Evolutionary conservation across 768 basidiomycete genomes (phyloP).

Genomic region (Thelephora aurantiotincta): DNA sequence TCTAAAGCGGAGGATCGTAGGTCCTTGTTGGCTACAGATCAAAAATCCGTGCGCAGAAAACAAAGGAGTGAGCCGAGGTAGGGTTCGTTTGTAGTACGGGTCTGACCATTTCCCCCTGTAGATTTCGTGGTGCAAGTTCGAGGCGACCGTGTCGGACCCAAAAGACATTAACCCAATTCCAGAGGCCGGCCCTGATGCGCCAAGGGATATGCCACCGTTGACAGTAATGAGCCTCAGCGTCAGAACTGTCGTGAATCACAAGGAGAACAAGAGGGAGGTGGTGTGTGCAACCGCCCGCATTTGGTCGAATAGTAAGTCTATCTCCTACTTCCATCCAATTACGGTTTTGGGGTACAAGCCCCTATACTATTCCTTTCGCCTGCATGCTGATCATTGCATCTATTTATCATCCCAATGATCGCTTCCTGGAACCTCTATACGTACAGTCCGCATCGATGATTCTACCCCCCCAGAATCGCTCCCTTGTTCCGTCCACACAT

Average conservation of each 20-base stretch:
- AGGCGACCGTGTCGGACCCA: slow-evolving; percentile 70
- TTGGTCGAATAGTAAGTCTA: slow-evolving; percentile 56
- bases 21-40: slow-evolving; percentile 91
- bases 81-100: neutral
- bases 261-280: slow-evolving; percentile 87
- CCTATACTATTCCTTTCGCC: neutral
- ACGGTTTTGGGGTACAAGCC: neutral
- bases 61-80: slow-evolving; percentile 49
- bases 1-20: slow-evolving; percentile 95
- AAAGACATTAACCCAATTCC: slow-evolving; percentile 79
- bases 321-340: neutral
- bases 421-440: too few relatives aligned
- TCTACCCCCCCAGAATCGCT: slow-evolving; percentile 81
- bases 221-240: slow-evolving; percentile 83
- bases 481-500: slow-evolving; percentile 73
- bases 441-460: slow-evolving; percentile 75
- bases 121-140: slow-evolving; percentile 97
- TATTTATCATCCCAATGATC: too few relatives aligned
- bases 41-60: slow-evolving; percentile 61
- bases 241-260: slow-evolving; percentile 87
- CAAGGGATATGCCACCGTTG: slow-evolving; percentile 75
- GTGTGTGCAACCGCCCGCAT: slow-evolving; percentile 75
- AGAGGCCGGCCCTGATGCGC: slow-evolving; percentile 53
- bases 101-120: slow-evolving; percentile 17
- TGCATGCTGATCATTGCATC: too few relatives aligned